Conservation (phyloP, 345 rosid species). For the Lumnitzera littorea region DNA sequence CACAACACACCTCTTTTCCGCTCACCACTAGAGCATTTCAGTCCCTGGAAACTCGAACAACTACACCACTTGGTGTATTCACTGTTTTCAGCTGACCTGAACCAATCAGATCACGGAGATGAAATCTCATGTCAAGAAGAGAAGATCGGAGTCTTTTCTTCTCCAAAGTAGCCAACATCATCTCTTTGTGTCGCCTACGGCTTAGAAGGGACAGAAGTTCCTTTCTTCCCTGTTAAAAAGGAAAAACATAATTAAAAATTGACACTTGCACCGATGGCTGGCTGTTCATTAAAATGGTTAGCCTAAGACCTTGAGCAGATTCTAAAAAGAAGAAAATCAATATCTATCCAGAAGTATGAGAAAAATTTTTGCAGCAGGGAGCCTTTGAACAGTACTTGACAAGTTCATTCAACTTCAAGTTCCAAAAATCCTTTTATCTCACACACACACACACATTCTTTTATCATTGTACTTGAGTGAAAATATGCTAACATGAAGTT, state of each 20-base stretch:
- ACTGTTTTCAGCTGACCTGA: constrained; percentile 68
- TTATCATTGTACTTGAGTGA: too few species aligned
- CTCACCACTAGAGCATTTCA: constrained; percentile 15
- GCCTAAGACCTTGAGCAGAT: background rate
- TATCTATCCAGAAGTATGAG: too few species aligned
- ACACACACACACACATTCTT: too few species aligned
- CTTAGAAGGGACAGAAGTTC: constrained; percentile 73
- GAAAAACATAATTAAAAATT: constrained; percentile 2
- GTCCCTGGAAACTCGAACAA: constrained; percentile 57
- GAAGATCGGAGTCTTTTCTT: constrained; percentile 75
- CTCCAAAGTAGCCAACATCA: constrained; percentile 78
- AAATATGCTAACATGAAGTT: too few species aligned
- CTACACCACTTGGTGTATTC: constrained; percentile 52
- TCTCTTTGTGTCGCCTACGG: constrained; percentile 81
- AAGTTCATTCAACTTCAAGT: too few species aligned
- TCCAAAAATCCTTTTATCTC: too few species aligned
- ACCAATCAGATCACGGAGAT: constrained; percentile 89
- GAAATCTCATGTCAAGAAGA: constrained; percentile 89
- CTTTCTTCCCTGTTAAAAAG: constrained; percentile 69
- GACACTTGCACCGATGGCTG: background rate
- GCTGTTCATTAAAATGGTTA: constrained; percentile 3
- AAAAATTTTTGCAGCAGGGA: too few species aligned
- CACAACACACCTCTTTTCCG: background rate
- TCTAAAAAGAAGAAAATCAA: too few species aligned
- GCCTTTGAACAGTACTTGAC: too few species aligned